Conservation (phyloP, 306 rosid species). For the Carpinus fangiana region DNA sequence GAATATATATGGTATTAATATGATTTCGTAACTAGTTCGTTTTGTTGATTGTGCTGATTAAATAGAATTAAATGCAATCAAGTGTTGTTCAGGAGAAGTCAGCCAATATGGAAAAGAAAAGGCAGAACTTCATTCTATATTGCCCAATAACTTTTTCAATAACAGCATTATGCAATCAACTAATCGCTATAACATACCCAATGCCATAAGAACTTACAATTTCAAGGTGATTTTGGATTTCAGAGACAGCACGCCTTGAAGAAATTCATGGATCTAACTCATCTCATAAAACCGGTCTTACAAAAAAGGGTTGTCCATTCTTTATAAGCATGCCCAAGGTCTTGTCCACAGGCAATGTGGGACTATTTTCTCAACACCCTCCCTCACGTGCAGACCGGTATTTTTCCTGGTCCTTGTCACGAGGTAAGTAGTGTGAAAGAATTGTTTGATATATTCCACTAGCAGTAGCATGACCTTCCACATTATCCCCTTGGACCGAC, state of each 20-base stretch:
- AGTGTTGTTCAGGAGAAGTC: not conserved
- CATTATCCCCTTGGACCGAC: conserved; percentile 43
- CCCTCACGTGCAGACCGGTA: too few species aligned
- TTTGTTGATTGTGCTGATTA: not conserved
- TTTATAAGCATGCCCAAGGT: too few species aligned
- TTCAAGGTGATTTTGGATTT: conserved; percentile 79
- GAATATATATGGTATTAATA: not conserved
- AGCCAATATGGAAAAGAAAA: not conserved
- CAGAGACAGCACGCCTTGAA: conserved; percentile 71
- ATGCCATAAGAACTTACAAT: conserved; percentile 51
- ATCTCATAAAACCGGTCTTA: too few species aligned
- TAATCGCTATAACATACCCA: not conserved
- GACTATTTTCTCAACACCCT: too few species aligned
- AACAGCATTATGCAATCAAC: not conserved
- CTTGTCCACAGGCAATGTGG: too few species aligned
- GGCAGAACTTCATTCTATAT: not conserved
- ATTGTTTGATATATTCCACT: conserved; percentile 75
- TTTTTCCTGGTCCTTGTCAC: too few species aligned
- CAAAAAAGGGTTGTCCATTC: too few species aligned
- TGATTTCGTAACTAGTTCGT: not conserved
- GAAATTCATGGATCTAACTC: conserved; percentile 42
- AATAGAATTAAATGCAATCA: not conserved
- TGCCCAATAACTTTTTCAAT: not conserved
- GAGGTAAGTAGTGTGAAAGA: conserved; percentile 29
- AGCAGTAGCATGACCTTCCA: conserved; percentile 39